phyloP scores from a whole-genome alignment of 176 grass and related monocot species.

The Canna indica region DNA sequence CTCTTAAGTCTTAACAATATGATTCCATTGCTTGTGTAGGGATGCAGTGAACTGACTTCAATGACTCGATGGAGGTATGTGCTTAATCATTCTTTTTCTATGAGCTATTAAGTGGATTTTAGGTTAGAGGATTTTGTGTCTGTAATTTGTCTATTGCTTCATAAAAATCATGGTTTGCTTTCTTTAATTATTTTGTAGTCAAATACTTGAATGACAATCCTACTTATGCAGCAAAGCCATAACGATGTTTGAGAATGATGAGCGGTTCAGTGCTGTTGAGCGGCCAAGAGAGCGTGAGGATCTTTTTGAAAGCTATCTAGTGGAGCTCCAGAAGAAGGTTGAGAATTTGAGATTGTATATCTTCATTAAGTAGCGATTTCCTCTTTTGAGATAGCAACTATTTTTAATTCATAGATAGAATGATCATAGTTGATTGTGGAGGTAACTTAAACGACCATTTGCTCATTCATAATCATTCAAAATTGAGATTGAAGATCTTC shows the following conservation, averaged over 20 bases:
- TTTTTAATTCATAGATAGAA: too few relatives aligned
- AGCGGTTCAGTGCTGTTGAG: slow-evolving; percentile 64
- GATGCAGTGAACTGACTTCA: slow-evolving; percentile 78
- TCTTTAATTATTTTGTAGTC: background rate
- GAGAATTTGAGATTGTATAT: background rate
- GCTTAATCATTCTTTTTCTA: slow-evolving; percentile 1
- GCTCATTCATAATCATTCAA: too few relatives aligned
- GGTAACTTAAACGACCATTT: too few relatives aligned
- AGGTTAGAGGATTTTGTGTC: background rate
- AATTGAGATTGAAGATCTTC: too few relatives aligned
- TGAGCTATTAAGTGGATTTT: background rate
- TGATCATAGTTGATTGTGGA: too few relatives aligned
- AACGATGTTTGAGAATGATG: slow-evolving; percentile 81
- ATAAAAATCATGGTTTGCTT: background rate
- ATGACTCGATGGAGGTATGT: slow-evolving; percentile 78
- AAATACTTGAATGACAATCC: background rate
- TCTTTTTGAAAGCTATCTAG: slow-evolving; percentile 86
- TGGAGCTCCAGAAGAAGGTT: slow-evolving; percentile 96
- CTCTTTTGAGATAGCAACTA: background rate
- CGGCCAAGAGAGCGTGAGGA: slow-evolving; percentile 84
- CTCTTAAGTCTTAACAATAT: slow-evolving; percentile 1
- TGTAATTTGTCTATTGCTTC: background rate
- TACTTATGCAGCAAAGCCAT: slow-evolving; percentile 60
- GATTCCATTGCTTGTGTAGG: slow-evolving; percentile 37
- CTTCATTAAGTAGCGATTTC: background rate